Base-by-base conservation (phyloP, 345 rosid species). In the Gossypium sturtianum region DNA sequence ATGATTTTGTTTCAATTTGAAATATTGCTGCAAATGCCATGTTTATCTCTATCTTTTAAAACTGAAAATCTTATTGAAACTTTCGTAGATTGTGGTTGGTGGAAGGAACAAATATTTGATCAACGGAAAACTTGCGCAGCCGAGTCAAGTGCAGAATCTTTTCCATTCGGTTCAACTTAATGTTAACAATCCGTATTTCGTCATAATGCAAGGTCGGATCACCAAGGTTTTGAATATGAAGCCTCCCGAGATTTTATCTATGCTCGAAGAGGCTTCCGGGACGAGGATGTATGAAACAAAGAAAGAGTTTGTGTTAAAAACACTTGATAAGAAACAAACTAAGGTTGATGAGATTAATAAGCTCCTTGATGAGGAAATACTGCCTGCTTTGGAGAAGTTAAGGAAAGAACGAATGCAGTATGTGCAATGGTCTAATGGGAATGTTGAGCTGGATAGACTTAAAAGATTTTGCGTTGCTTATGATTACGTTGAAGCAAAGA, bases 241-340 rank as follows among this genome's bases (percentile, higher is more conserved):
- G 80, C 98, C 99, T 48, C 99, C 98, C 0, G 98, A 93, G 88
- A 95, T 91, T 47, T 75, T 93, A 49, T 95, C 99, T n/a, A 95
- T 95, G 98, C 97, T 95, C 19, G 99, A 95, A 82, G 99, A 95
- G 92, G 99, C 98, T 76, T 97, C 97, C 52, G 99, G 99, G 56
- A 93, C 99, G 9, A 87, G 99, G 81, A 95, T 95, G 99, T 95
- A 95, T 8, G 99, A 95, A 79, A 95, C 91, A 57, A 95, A 95
- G 86, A 93, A 93, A 77, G 97, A 93, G 53, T 87, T 88, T 68
- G 97, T 97, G 0, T 49, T 95, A 49, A 95, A 92, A 86, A 95
- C 97, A 7, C 97, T 95, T 44, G 98, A 95, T 73, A 95, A 91
- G 81, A 95, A 95, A 84, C 99, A 95, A 80, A 84, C 87, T 63